Evolutionary conservation across 2,329 filamentous ascomycete genomes (phyloP).

Genomic region (Trichoderma sp.): DNA sequence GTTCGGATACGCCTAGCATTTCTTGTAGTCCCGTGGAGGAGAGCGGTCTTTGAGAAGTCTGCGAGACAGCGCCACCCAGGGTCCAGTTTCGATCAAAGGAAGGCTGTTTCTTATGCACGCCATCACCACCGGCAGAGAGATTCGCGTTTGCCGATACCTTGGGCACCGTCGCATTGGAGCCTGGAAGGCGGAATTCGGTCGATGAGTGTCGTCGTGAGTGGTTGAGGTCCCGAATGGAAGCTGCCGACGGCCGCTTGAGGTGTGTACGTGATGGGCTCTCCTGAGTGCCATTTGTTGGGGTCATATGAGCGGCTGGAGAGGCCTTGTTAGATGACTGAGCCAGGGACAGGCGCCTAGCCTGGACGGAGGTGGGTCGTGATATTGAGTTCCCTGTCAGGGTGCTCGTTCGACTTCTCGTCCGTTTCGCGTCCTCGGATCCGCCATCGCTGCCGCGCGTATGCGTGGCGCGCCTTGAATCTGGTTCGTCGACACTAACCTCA

Average conservation of each 20-base stretch:
- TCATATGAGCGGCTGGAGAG: constrained; percentile 44
- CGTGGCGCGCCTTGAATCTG: constrained; percentile 50
- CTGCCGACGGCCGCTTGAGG: constrained; percentile 68
- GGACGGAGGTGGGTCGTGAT: constrained; percentile 45
- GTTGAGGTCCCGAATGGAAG: constrained; percentile 76
- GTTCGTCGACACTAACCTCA: constrained; percentile 61
- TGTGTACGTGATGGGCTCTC: constrained; percentile 50
- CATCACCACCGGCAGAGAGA: constrained; percentile 40
- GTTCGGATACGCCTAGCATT: constrained; percentile 36
- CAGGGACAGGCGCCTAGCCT: constrained; percentile 48
- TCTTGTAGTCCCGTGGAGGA: constrained; percentile 54
- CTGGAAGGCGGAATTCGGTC: constrained; percentile 62
- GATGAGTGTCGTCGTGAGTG: constrained; percentile 86
- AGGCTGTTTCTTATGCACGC: constrained; percentile 60
- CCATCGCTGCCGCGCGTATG: constrained; percentile 57
- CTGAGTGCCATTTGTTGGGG: constrained; percentile 35
- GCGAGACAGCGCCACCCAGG: constrained; percentile 51
- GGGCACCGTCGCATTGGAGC: constrained; percentile 30
- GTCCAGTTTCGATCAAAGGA: constrained; percentile 72
- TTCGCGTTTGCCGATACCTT: constrained; percentile 45
- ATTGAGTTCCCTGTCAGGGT: constrained; percentile 49
- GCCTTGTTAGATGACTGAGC: constrained; percentile 46
- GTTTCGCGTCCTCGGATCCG: constrained; percentile 52
- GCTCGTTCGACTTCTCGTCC: constrained; percentile 54
- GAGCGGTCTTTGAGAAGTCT: constrained; percentile 44